Evolutionary conservation across 441 rosid species (phyloP), one percentile per base, ranked within the genome.

Genomic region (Eutrema salsugineum): DNA sequence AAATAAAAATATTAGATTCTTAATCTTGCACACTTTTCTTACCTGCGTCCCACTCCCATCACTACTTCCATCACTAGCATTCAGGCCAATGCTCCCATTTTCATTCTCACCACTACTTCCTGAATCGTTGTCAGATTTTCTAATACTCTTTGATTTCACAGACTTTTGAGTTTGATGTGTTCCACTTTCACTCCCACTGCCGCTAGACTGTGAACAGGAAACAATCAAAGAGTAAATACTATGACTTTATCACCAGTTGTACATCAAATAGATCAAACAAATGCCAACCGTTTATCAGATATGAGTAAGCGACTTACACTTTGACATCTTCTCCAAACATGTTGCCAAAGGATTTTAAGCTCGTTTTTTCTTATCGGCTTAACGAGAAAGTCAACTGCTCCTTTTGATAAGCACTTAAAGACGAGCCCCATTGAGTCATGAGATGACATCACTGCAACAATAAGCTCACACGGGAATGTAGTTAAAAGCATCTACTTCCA

Each of bases 291-390:
- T 11, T 42, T 47, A 20, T 9, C 15, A 57, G 9, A 70, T 43
- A 64, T 35, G 16, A 54, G 61, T 40, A 43, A 22, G 28, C 53
- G 30, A 86, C 95, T 80, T 83, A 91, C 93, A 68, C 89, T 86
- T 68, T 90, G 94, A 74, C 97, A 94, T 86, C 92, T 87, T 81
- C 97, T 87, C 97, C 99, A 94, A 78, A 94, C 90, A 77, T 94
- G 97, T 80, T 94, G 99, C 97, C 99, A 94, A 32, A 91, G 91
- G 72, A 83, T 94, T 75, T 88, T 90, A 54, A 94, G 90, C 71
- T 94, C 97, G 73, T 94, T 94, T 87, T 91, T 94, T 59, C 97
- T 84, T 44, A 94, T 85, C 5, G 99, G 97, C 78, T 94, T 94
- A 72, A 90, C 97, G 61, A 94, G 79, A 82, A 91, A 91, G 66